A percentile compares a stretch with the other conserved stretches of the same genome.
Evolutionary conservation across 495 filamentous ascomycete species (phyloP).

Genomic region (Letharia columbiana): DNA sequence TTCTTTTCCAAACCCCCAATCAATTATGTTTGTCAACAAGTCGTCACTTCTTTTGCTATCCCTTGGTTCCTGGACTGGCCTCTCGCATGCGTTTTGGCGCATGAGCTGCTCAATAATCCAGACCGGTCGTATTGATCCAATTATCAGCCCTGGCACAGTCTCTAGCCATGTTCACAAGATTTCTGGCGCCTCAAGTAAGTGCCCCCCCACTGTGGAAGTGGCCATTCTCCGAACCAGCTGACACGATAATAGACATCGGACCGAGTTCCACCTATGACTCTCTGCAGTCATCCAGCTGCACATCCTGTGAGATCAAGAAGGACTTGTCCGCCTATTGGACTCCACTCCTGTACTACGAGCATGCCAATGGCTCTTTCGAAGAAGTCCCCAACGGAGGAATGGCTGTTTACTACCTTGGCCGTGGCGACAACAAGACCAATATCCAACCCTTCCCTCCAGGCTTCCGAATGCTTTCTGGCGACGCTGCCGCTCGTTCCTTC

Average conservation of each 20-base stretch:
- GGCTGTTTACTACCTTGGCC: constrained; percentile 38
- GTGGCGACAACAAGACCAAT: constrained; percentile 31
- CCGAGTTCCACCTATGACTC: constrained; percentile 37
- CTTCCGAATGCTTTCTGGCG: constrained; percentile 38
- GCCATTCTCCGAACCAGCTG: constrained; percentile 18
- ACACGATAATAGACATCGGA: constrained; percentile 37
- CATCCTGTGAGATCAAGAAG: constrained; percentile 52
- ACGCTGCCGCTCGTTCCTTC: constrained; percentile 31
- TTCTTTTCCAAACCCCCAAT: not conserved
- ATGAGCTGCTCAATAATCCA: constrained; percentile 32
- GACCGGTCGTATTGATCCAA: constrained; percentile 32
- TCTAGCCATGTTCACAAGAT: constrained; percentile 32
- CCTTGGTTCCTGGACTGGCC: constrained; percentile 10
- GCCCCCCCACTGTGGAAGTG: not conserved
- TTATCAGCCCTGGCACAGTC: constrained; percentile 28
- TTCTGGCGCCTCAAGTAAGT: constrained; percentile 26
- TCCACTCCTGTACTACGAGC: constrained; percentile 55
- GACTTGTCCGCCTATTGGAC: constrained; percentile 68
- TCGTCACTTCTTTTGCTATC: not conserved
- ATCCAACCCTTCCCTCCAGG: constrained; percentile 37
- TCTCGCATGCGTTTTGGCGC: constrained; percentile 30
- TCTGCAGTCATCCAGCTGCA: constrained; percentile 49
- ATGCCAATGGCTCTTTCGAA: constrained; percentile 36
- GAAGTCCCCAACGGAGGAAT: constrained; percentile 36
- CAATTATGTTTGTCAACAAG: constrained; percentile 1